phyloP scores from a whole-genome alignment of 495 filamentous ascomycete genomes.

The Sabuloglossum arenarium region DNA sequence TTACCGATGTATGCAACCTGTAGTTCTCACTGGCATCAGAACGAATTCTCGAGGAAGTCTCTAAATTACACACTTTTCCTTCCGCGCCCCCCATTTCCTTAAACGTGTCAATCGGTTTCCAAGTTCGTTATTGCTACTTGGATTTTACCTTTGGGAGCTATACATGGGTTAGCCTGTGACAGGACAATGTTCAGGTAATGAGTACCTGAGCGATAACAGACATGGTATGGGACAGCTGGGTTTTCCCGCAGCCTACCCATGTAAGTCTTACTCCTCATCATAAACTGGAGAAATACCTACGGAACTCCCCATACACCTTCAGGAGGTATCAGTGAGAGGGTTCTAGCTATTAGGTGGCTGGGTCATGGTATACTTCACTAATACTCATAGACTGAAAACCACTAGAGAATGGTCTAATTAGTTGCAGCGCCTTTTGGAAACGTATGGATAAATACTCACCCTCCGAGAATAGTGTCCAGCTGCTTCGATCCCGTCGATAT shows the following conservation, averaged over 20 bases:
- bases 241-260: slow-evolving; percentile 42
- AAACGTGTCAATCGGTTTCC: slow-evolving; percentile 10
- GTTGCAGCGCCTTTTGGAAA: background rate
- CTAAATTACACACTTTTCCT: slow-evolving; percentile 29
- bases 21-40: background rate
- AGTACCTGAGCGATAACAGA: slow-evolving; percentile 37
- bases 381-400: slow-evolving; percentile 69
- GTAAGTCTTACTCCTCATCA: background rate
- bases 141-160: slow-evolving; percentile 22
- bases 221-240: slow-evolving; percentile 47
- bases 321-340: background rate
- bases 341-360: background rate
- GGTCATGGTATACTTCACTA: slow-evolving; percentile 34
- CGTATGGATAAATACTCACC: slow-evolving; percentile 19
- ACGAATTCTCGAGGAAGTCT: background rate
- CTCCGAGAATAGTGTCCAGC: slow-evolving; percentile 50
- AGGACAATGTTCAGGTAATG: background rate
- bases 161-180: background rate
- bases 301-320: slow-evolving; percentile 44
- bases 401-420: slow-evolving; percentile 17
- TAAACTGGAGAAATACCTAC: slow-evolving; percentile 14
- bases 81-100: slow-evolving; percentile 51
- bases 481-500: slow-evolving; percentile 23
- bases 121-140: background rate
- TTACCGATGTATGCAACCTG: slow-evolving; percentile 46